phyloP scores from a whole-genome alignment of 1,284 basidiomycete genomes.

The Malassezia cuniculi region DNA sequence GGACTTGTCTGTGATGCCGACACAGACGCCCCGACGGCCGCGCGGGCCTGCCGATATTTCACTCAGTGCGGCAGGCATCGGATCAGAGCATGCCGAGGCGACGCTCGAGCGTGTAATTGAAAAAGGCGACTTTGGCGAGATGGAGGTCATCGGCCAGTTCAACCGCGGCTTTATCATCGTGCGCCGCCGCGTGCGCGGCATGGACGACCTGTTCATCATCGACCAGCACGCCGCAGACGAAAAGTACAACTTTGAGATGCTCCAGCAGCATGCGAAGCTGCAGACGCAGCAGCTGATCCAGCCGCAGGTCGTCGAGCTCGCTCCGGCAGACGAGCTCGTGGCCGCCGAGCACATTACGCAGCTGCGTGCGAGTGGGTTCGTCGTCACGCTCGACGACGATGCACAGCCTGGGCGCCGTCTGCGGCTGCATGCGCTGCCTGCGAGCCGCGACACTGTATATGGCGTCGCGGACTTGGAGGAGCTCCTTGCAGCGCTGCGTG shows the following conservation, averaged over 20 bases:
- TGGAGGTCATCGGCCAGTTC: slow-evolving; percentile 86
- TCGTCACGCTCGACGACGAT: slow-evolving; percentile 52
- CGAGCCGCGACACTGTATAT: slow-evolving; percentile 78
- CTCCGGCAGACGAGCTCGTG: slow-evolving; percentile 76
- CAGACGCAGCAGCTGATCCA: slow-evolving; percentile 70
- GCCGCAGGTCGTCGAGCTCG: slow-evolving; percentile 68
- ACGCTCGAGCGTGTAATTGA: slow-evolving; percentile 72
- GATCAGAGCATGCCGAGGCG: slow-evolving; percentile 55
- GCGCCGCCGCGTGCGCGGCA: slow-evolving; percentile 50
- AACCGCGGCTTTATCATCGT: slow-evolving; percentile 90
- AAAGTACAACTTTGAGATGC: slow-evolving; percentile 92
- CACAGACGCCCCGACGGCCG: no score
- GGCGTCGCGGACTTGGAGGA: slow-evolving; percentile 81
- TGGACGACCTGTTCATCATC: slow-evolving; percentile 64
- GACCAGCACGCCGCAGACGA: slow-evolving; percentile 69
- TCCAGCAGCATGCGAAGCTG: slow-evolving; percentile 76
- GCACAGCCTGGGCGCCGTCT: slow-evolving; percentile 53
- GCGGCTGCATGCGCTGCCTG: slow-evolving; percentile 66
- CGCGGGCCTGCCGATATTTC: no score
- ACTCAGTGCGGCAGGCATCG: not conserved
- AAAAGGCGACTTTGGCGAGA: slow-evolving; percentile 70
- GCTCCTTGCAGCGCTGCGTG: slow-evolving; percentile 68
- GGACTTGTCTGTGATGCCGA: no score
- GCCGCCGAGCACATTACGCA: slow-evolving; percentile 74
- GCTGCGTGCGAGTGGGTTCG: slow-evolving; percentile 76